Conservation (phyloP, 805 yeast genomes). For the Phaffomyces antillensis region DNA sequence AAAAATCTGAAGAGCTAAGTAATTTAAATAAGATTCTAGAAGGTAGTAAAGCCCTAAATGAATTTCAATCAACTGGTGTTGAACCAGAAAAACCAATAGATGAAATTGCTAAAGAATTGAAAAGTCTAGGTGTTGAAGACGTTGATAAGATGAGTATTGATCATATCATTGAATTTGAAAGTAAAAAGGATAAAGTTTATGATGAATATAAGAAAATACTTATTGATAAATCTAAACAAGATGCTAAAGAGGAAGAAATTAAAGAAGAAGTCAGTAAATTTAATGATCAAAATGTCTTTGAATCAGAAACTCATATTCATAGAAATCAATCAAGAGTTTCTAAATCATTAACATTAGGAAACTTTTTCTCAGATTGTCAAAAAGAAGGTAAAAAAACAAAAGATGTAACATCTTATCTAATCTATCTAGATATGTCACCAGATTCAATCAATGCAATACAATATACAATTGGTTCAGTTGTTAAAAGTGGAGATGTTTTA, state of each 20-base stretch:
- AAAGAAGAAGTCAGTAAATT: conserved; percentile 21
- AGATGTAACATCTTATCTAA: conserved; percentile 52
- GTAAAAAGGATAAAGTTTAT: conserved; percentile 14
- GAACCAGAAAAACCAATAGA: conserved; percentile 27
- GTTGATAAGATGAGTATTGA: conserved; percentile 19
- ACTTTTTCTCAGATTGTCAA: conserved; percentile 33
- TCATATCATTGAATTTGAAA: conserved; percentile 15
- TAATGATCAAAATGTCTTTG: conserved; percentile 42
- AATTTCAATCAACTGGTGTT: conserved; percentile 38
- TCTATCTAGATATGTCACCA: conserved; percentile 77
- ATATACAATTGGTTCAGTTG: conserved; percentile 81
- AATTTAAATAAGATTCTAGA: conserved; percentile 51
- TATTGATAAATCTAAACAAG: conserved; percentile 12
- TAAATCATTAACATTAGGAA: conserved; percentile 64
- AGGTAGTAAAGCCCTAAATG: conserved; percentile 50
- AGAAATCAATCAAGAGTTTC: conserved; percentile 49
- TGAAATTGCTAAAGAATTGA: conserved; percentile 25
- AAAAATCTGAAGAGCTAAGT: conserved; percentile 26
- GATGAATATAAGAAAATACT: conserved; percentile 16
- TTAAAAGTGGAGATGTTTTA: conserved; percentile 75
- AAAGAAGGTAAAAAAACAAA: conserved; percentile 9
- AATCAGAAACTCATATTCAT: conserved; percentile 50
- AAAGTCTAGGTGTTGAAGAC: conserved; percentile 35
- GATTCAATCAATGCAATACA: conserved; percentile 81
- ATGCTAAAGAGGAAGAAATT: conserved; percentile 2